Percentiles rank a stretch among this genome's conserved stretches.
Conservation (phyloP, 2,329 filamentous ascomycete species). For the Alternaria arborescens region DNA sequence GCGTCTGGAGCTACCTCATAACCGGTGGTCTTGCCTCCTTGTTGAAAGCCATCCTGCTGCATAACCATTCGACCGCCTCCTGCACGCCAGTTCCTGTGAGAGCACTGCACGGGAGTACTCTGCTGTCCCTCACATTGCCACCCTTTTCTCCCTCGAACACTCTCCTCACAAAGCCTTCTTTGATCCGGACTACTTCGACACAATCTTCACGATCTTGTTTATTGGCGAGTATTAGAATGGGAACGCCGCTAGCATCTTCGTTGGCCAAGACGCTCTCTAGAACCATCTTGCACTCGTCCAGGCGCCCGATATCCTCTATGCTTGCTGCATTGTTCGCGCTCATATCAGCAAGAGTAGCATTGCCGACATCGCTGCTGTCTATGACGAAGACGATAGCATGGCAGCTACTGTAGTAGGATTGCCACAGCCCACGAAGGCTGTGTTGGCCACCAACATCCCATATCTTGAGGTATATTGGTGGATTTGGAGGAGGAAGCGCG, state of each 20-base stretch:
- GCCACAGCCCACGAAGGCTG: slow-evolving; percentile 88
- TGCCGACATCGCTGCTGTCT: slow-evolving; percentile 91
- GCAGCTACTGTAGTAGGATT: slow-evolving; percentile 91
- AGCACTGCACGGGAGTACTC: slow-evolving; percentile 92
- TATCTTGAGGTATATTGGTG: slow-evolving; percentile 96
- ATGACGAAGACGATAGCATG: slow-evolving; percentile 99
- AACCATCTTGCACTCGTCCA: slow-evolving; percentile 89
- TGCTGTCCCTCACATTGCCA: slow-evolving; percentile 82
- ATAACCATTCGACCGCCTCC: slow-evolving; percentile 97
- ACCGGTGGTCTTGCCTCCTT: slow-evolving; percentile 91
- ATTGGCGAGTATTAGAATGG: slow-evolving; percentile 90
- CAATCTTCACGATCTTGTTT: slow-evolving; percentile 98
- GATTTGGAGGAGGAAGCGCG: slow-evolving; percentile 65
- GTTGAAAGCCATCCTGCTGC: slow-evolving; percentile 93
- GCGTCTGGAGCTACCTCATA: slow-evolving; percentile 70
- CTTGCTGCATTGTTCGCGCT: slow-evolving; percentile 41
- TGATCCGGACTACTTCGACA: slow-evolving; percentile 95
- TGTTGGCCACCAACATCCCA: slow-evolving; percentile 98
- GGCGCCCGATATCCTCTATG: slow-evolving; percentile 60
- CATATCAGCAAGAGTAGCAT: slow-evolving; percentile 72
- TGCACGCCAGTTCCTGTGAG: slow-evolving; percentile 82
- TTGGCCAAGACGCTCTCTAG: slow-evolving; percentile 90
- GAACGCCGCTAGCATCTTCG: slow-evolving; percentile 88
- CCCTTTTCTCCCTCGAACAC: slow-evolving; percentile 96
- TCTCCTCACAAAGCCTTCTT: slow-evolving; percentile 93